Evolutionary conservation across 2,329 filamentous ascomycete species (phyloP), one percentile per base, ranked within the genome.

Genomic region (Meredithiella fracta): DNA sequence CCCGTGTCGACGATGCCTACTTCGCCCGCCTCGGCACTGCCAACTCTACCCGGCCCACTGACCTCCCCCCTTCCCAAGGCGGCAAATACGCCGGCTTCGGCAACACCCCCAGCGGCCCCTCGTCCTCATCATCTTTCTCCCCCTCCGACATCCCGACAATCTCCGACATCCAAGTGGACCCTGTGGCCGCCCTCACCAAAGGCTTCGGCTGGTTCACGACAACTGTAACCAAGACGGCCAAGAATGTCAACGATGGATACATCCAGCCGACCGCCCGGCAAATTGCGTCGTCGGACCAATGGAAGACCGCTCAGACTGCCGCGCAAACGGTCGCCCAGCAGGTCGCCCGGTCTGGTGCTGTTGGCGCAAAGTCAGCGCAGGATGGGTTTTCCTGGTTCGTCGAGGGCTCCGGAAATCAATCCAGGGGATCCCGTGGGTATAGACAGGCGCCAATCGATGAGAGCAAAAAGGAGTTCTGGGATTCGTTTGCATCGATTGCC

Each of bases 51-150:
- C 75, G 92, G 59, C 74, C 86, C 5, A 87, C 83, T 0, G 74
- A 79, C 63, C 63, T 97, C 54, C 84, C 87, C 29, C 92, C 92
- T 0, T 91, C 76, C 59, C 91, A 96, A 67, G 92, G 92, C 59
- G 92, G 92, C 9, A 96, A 94, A 69, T 98, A 88, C 65, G 77
- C 73, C 9, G 92, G 92, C 0, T 98, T 98, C 67, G 92, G 92
- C 37, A 94, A 83, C 65, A 81, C 82, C 52, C 78, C 85, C n/a
- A n/a, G n/a, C n/a, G n/a, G n/a, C n/a, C n/a, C n/a, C n/a, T n/a
- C 25, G 74, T 73, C 17, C 67, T 72, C 53, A 67, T 67, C 44
- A 66, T 67, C 53, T 67, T 65, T n/a, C 56, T 70, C 70, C 11
- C 68, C 67, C 9, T 22, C 22, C 38, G 34, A 47, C 31, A 70